A percentile compares a stretch with the other conserved stretches of the same genome.
These are phyloP conservation scores for Immersiporthe knoxdaviesiana DNA, from an alignment of 2,329 filamentous ascomycete genomes.

Conservation along the genomic window DNA sequence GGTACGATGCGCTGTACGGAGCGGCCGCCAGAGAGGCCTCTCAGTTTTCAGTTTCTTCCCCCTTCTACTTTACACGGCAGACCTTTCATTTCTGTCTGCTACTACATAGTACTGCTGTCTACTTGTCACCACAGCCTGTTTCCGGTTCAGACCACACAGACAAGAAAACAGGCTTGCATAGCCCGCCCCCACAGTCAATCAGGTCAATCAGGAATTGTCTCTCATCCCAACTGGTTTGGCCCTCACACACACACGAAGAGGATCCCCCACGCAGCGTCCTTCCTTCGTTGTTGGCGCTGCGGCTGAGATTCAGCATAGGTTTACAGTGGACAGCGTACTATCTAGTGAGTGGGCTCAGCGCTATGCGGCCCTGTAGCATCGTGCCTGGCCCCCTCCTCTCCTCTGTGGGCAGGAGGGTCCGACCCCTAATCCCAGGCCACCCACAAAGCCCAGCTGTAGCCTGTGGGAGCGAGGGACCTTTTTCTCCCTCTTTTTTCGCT, in stretches of 20 bases:
- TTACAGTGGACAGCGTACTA: neutral
- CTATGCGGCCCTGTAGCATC: neutral
- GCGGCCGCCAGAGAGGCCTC: neutral
- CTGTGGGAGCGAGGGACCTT: neutral
- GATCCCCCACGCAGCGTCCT: neutral
- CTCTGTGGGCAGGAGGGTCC: neutral
- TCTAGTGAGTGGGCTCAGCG: neutral
- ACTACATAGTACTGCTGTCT: too few relatives aligned
- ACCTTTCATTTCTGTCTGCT: neutral
- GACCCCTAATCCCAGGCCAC: slow-evolving; percentile 4
- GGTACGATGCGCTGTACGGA: neutral
- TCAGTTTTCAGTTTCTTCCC: neutral
- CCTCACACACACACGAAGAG: neutral
- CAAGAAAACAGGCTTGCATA: neutral
- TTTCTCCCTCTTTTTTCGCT: neutral
- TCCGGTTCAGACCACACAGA: neutral
- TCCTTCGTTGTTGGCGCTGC: slow-evolving; percentile 2
- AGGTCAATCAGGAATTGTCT: neutral
- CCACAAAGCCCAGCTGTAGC: neutral
- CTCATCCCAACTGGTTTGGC: neutral
- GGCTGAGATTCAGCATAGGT: neutral
- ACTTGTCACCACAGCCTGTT: neutral
- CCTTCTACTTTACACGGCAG: too few relatives aligned
- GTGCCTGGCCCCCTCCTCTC: neutral
- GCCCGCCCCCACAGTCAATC: neutral